Percentiles rank a stretch among this genome's conserved stretches.
These are phyloP conservation scores for Aspergillus carlsbadensis DNA, from an alignment of 495 filamentous ascomycete species.

Conservation along the genomic window DNA sequence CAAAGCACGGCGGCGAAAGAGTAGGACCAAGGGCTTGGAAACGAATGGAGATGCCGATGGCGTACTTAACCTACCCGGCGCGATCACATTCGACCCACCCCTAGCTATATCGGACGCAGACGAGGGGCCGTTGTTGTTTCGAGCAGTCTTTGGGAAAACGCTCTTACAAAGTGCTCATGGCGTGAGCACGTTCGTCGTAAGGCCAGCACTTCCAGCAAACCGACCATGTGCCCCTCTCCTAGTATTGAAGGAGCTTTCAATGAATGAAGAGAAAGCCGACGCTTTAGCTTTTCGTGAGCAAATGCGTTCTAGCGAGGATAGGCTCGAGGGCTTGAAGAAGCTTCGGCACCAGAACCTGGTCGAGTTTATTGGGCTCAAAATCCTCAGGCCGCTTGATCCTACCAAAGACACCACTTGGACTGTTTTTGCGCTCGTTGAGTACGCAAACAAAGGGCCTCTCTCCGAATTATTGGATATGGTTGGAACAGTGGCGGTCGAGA, in stretches of 20 bases:
- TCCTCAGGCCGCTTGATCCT: conserved; percentile 45
- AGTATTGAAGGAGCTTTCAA: conserved; percentile 60
- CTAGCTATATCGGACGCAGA: conserved; percentile 58
- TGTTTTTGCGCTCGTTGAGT: conserved; percentile 76
- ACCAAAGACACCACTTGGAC: conserved; percentile 56
- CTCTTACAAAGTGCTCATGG: conserved; percentile 55
- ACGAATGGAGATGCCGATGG: conserved; percentile 29
- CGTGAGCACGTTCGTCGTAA: conserved; percentile 63
- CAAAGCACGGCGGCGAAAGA: conserved; percentile 43
- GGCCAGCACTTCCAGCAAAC: conserved; percentile 56
- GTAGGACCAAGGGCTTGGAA: conserved; percentile 37
- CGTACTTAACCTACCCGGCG: conserved; percentile 40
- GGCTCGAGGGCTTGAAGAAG: conserved; percentile 69
- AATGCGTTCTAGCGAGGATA: conserved; percentile 66
- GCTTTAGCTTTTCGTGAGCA: conserved; percentile 52
- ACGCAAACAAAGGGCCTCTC: conserved; percentile 78
- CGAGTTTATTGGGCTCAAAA: conserved; percentile 77
- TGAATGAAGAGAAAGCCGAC: conserved; percentile 35
- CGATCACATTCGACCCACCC: conserved; percentile 69
- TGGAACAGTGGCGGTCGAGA: conserved; percentile 66
- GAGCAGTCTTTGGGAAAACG: conserved; percentile 62
- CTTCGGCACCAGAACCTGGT: conserved; percentile 76
- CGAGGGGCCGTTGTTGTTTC: conserved; percentile 58
- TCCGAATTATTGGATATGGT: conserved; percentile 77
- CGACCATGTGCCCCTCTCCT: conserved; percentile 55